Conservation (phyloP, 2,329 filamentous ascomycete species). For the Fusarium goolgardi region DNA sequence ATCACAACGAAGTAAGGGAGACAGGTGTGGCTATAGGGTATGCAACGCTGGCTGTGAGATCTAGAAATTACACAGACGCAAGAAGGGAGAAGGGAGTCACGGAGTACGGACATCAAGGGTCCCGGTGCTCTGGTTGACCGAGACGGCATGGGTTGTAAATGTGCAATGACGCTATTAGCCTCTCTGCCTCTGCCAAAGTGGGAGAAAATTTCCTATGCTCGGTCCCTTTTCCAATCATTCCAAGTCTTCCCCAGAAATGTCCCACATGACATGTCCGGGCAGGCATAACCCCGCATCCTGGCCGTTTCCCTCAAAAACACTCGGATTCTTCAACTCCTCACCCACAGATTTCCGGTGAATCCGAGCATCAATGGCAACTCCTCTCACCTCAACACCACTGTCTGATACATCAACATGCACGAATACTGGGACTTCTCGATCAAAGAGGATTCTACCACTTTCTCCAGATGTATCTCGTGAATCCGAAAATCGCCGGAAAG, state of each 20-base stretch:
- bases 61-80: not conserved
- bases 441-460: constrained; percentile 22
- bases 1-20: not conserved
- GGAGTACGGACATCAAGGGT: not conserved
- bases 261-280: constrained; percentile 5
- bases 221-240: not conserved
- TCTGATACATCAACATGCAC: constrained; percentile 31
- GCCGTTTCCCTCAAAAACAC: not conserved
- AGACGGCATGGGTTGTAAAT: not conserved
- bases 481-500: constrained; percentile 39
- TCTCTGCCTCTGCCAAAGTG: not conserved
- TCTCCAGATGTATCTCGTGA: constrained; percentile 26
- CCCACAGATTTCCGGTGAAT: constrained; percentile 2
- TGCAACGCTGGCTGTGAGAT: not conserved
- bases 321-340: constrained; percentile 32
- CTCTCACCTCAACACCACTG: constrained; percentile 27
- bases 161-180: not conserved
- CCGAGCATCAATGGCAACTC: constrained; percentile 25
- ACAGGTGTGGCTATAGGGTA: not conserved
- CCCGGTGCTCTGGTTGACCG: not conserved
- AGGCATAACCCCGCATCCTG: not conserved
- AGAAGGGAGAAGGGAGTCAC: not conserved
- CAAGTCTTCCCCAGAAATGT: not conserved
- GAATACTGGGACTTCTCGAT: not conserved
- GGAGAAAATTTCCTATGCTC: not conserved